phyloP scores from a whole-genome alignment of 148 eudicot species.

The Chenopodium suecicum region DNA sequence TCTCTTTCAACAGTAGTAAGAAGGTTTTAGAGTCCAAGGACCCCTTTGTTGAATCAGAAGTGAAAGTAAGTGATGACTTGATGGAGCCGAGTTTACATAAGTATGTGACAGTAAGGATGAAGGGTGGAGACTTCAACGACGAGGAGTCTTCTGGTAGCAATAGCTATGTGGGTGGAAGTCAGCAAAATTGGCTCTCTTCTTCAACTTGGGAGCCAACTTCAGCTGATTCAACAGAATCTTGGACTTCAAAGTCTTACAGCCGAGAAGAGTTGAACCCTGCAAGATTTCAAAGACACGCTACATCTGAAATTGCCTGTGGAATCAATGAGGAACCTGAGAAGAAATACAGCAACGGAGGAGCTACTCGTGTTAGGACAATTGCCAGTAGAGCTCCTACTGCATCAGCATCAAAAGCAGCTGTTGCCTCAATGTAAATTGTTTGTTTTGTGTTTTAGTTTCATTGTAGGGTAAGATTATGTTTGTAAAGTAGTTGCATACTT shows the following conservation, averaged over 20 bases:
- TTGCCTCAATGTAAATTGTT: constrained; percentile 22
- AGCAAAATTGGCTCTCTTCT: constrained; percentile 53
- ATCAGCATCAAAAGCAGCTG: constrained; percentile 21
- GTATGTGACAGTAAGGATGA: constrained; percentile 76
- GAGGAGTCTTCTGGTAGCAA: constrained; percentile 90
- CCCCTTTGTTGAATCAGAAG: constrained; percentile 68
- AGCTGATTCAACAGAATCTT: constrained; percentile 72
- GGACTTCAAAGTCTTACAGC: constrained; percentile 48
- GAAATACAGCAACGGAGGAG: constrained; percentile 25
- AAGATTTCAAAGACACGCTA: constrained; percentile 38
- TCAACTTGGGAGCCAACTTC: constrained; percentile 84
- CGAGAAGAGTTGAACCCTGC: constrained; percentile 38
- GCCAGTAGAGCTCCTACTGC: constrained; percentile 28
- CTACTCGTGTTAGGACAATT: constrained; percentile 37
- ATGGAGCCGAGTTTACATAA: constrained; percentile 76
- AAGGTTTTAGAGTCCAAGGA: constrained; percentile 39
- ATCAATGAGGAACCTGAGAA: constrained; percentile 23
- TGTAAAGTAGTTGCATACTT: constrained; percentile 31
- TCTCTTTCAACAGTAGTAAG: constrained; percentile 31
- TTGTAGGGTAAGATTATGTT: not conserved
- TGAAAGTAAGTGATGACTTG: constrained; percentile 50
- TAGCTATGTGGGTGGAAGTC: constrained; percentile 46
- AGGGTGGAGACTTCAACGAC: constrained; percentile 57
- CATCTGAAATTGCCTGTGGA: constrained; percentile 33
- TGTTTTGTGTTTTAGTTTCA: not conserved